Base-by-base conservation (phyloP, 495 filamentous ascomycete species). In the Ascodesmis nigricans region DNA sequence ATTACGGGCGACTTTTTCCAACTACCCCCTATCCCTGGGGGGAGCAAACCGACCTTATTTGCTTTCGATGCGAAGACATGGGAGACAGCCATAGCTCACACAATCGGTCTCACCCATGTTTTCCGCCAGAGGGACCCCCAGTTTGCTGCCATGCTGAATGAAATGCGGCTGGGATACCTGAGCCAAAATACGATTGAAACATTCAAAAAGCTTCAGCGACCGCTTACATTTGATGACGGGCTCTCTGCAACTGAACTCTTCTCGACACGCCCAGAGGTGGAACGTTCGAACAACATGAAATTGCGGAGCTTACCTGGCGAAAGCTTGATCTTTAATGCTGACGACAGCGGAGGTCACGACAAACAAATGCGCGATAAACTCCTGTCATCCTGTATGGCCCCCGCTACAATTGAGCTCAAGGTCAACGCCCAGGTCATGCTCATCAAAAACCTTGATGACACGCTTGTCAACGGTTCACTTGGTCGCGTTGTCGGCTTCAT, bases 1-100 rank as follows among this genome's bases (percentile, higher is more conserved):
- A 78, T 97, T 30, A 95, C 90, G 0, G 87, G 87, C 2, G 87
- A 97, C 50, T 97, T 95, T 55, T 97, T 95, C 54, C 87, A 97
- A 55, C 54, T 97, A 9, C 87, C 87, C 3, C 87, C 87, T 1
- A 87, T 97, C 1, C 82, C 87, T 3, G 82, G 91, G 4, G 61
- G 64, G 33, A 71, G 68, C 21, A 66, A 67, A 28, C 61, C 72
- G 9, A 65, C 71, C 26, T 91, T 78, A 50, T 97, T 97, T 53
- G 73, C 81, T 1, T 97, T 97, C 46, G 75, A 90, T 41, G 84
- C 84, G 5, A 68, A 66, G 2, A 83, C 79, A 0, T 97, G 87
- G 87, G 75, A 64, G 41, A 87, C 81, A 11, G 73, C 75, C 6
- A 84, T 97, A 33, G 73, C 90, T 46, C 90, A 95, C 49, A 97